Evolutionary conservation across 805 yeast species (phyloP).

Genomic region (Saccharomycopsis fermentans): DNA sequence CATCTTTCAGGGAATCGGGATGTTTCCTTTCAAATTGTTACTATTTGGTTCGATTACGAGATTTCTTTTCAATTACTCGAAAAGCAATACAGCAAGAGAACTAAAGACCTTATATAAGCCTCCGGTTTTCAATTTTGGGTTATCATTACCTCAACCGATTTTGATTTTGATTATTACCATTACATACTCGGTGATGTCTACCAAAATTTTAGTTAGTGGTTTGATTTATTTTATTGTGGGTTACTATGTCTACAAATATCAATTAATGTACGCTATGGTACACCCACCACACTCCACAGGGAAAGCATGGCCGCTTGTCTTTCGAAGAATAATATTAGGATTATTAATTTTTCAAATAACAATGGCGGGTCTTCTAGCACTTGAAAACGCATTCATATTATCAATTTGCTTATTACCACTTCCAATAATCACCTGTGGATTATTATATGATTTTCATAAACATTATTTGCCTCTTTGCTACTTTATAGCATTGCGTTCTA

Average conservation of each 20-base stretch:
- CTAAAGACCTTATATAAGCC: constrained; percentile 69
- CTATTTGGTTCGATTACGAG: constrained; percentile 68
- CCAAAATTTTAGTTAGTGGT: constrained; percentile 79
- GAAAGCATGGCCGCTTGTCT: constrained; percentile 87
- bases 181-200: constrained; percentile 81
- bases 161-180: constrained; percentile 75
- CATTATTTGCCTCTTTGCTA: constrained; percentile 71
- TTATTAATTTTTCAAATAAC: constrained; percentile 77
- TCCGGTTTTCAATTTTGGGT: constrained; percentile 84
- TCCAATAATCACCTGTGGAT: constrained; percentile 56
- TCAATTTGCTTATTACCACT: constrained; percentile 68
- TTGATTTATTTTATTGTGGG: constrained; percentile 76
- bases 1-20: constrained; percentile 73
- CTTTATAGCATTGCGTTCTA: constrained; percentile 81
- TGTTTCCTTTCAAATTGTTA: constrained; percentile 81
- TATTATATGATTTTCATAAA: constrained; percentile 72
- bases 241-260: constrained; percentile 83
- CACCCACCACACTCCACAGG: constrained; percentile 98
- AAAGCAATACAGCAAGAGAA: constrained; percentile 77
- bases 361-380: constrained; percentile 82
- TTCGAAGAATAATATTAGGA: constrained; percentile 74
- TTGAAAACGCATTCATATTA: constrained; percentile 67
- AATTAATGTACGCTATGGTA: constrained; percentile 77
- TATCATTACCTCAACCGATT: constrained; percentile 86
- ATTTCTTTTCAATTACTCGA: constrained; percentile 55